These are phyloP conservation scores for Iodosphaeria phyllophila DNA, from an alignment of 2,329 filamentous ascomycete genomes.

Conservation along the genomic window DNA sequence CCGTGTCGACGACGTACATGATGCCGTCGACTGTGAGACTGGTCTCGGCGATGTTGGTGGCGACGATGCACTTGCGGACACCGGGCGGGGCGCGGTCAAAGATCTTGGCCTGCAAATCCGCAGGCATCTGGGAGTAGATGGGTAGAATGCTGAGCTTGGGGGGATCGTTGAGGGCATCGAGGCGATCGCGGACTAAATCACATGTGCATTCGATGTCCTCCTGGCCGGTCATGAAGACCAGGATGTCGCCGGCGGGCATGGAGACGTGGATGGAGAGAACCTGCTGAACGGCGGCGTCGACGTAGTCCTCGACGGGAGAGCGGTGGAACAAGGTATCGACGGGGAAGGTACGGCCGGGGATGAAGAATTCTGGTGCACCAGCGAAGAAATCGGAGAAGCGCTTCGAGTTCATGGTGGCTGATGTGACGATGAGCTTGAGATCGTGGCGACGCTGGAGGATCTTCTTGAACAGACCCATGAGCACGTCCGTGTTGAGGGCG, in stretches of 20 bases:
- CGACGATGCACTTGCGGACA: conserved; percentile 91
- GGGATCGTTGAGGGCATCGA: conserved; percentile 81
- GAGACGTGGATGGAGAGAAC: conserved; percentile 91
- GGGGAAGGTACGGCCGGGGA: conserved; percentile 88
- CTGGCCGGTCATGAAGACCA: conserved; percentile 98
- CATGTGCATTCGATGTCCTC: conserved; percentile 97
- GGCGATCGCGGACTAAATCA: conserved; percentile 72
- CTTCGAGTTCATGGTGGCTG: conserved; percentile 96
- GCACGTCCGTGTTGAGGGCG: conserved; percentile 86
- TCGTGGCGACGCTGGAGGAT: conserved; percentile 78
- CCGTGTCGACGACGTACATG: conserved; percentile 95
- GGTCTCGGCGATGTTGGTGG: conserved; percentile 96
- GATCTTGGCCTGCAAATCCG: conserved; percentile 92
- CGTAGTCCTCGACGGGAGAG: conserved; percentile 92
- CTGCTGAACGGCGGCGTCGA: conserved; percentile 91
- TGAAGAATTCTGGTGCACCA: conserved; percentile 88
- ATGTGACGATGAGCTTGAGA: conserved; percentile 91
- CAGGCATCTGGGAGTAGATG: conserved; percentile 99
- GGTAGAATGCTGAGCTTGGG: conserved; percentile 88
- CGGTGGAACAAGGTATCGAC: conserved; percentile 93
- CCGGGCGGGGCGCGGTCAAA: conserved; percentile 83
- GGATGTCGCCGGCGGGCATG: conserved; percentile 78
- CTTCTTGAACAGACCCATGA: conserved; percentile 97
- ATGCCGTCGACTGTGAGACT: conserved; percentile 97
- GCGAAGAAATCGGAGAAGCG: conserved; percentile 93